Evolutionary conservation across 2,329 filamentous ascomycete species (phyloP), one percentile per base, ranked within the genome.

Genomic region (Colletotrichum tofieldiae): DNA sequence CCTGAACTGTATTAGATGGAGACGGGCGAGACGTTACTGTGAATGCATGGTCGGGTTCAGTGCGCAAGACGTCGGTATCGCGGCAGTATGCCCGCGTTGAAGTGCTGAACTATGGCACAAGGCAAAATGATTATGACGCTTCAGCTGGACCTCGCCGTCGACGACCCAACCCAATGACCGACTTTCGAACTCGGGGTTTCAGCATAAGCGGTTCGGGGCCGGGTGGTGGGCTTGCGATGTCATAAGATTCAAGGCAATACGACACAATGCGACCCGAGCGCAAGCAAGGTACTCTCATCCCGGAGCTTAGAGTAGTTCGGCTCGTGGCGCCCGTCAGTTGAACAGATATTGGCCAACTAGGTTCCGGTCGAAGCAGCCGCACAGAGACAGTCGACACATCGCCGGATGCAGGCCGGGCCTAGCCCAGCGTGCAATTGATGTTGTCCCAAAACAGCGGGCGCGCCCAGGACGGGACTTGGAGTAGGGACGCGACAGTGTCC

Each of bases 401-500:
- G 35, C 12, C 32, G 32, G 54, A 26, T 49, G 18, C 37, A 9
- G 61, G 3, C 32, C 47, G 47, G 18, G 41, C 29, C 14, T 47
- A 60, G 12, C 5, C 39, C 32, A 56, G 52, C 18, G 29, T 23
- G 43, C 39, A 41, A 35, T 37, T 60, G 45, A 49, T 39, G 47
- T 55, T 47, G 18, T 55, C 23, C 32, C 67, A 59, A 26, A 54
- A 47, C n/a, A 29, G 18, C 43, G n/a, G 54, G 68, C 39, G 37
- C 26, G 26, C 1, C 9, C 16, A 62, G 37, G 39, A 47, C 54
- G 39, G 63, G 49, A 51, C 29, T 26, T 45, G 49, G 26, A 67
- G 52, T 41, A 47, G 55, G 18, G 51, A 71, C 58, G 68, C 65
- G 51, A 71, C 51, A 58, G 58, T 52, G 65, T 41, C 26, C 58